Evolutionary conservation across 164 flowering plant species (phyloP), one percentile per base, ranked within the genome.

Genomic region (Nymphaea thermarum): DNA sequence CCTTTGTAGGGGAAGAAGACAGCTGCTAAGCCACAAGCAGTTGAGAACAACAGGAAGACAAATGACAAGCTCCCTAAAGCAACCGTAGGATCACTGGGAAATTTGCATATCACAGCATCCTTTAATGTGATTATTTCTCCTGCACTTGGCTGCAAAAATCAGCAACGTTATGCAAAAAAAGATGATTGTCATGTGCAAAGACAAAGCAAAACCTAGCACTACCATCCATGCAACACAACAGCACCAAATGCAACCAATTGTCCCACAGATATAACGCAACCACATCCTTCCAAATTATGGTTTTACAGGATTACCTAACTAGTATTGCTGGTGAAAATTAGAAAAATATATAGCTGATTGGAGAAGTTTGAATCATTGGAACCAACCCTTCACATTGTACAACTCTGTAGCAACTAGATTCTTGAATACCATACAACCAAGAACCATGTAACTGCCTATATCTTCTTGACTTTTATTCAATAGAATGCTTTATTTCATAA

Each of bases 1-100:
- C 91, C 91, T 59, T 85, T 79, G 81, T 91, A 93, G 7, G 94
- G 82, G 75, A 84, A 83, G 73, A 83, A 87, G 7, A 91, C 62
- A 14, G 88, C 82, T 16, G 72, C 10, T 25, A 72, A 74, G 4
- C 93, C 93, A 65, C 76, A 71, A 47, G 68, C 45, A 2, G 83
- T 73, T 14, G 81, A 75, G 44, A 81, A 67, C 43, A 72, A 16
- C 5, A 87, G 84, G 68, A 77, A 74, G 44, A 63, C 78, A 55
- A 77, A 42, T 2, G 93, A 84, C 42, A 84, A 10, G 70, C 68
- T 79, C 18, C 96, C 93, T 68, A 87, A 71, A 36, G 67, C 81
- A 10, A 86, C 83, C 3, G 86, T 79, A 2, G 93, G 90, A 68
- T 86, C 93, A 47, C 84, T 72, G 42, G 90, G 85, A 71, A 82